phyloP scores from a whole-genome alignment of 257 asterid genomes.

The Capsicum baccatum region DNA sequence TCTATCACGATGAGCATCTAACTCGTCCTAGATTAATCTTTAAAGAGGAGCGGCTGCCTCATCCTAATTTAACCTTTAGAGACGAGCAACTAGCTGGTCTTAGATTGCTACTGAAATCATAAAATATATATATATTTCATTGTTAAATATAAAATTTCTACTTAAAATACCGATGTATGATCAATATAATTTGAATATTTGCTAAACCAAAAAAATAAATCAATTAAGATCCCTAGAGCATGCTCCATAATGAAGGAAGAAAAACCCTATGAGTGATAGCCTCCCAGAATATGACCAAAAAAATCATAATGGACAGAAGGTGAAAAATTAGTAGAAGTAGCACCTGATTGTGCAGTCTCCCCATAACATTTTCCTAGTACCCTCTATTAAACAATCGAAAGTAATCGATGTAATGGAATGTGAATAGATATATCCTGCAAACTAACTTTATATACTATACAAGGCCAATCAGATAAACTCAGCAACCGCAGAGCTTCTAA shows the following conservation, averaged over 20 bases:
- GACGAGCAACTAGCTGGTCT: too few relatives aligned
- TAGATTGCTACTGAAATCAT: too few relatives aligned
- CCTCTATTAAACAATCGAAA: conserved; percentile 73
- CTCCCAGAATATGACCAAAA: conserved; percentile 77
- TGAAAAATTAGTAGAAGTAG: conserved; percentile 41
- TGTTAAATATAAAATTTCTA: too few relatives aligned
- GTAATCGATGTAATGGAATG: conserved; percentile 85
- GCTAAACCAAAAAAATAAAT: too few relatives aligned
- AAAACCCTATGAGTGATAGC: conserved; percentile 87
- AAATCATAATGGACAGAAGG: conserved; percentile 53
- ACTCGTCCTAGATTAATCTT: too few relatives aligned
- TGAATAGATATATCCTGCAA: conserved; percentile 85
- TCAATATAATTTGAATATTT: too few relatives aligned
- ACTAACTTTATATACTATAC: conserved; percentile 80
- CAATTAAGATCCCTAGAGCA: conserved; percentile 46
- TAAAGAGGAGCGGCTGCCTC: too few relatives aligned
- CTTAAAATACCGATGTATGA: too few relatives aligned
- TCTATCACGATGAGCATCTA: too few relatives aligned
- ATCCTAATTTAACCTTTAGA: too few relatives aligned
- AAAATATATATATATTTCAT: too few relatives aligned
- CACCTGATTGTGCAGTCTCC: conserved; percentile 39
- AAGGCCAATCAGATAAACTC: conserved; percentile 85
- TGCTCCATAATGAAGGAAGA: conserved; percentile 94
- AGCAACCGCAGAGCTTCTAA: conserved; percentile 72
- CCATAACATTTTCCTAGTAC: conserved; percentile 78